phyloP scores from a whole-genome alignment of 331 rosid genomes.

The Pyracantha coccinea region DNA sequence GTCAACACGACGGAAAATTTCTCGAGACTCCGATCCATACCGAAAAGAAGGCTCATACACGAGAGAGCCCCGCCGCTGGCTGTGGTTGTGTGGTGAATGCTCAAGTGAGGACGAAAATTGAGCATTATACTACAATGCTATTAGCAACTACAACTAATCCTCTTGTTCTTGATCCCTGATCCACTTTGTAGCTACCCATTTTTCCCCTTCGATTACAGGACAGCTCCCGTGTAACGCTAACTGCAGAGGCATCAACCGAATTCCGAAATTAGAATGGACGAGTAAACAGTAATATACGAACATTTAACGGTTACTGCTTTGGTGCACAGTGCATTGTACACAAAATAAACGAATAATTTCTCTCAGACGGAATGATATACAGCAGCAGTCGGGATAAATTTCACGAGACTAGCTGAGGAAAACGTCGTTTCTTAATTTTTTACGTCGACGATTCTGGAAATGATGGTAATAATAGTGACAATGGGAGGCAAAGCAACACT shows the following conservation, averaged over 20 bases:
- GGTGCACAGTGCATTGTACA: no score
- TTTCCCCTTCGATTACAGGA: slow-evolving; percentile 73
- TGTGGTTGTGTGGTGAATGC: neutral
- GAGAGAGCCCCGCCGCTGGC: neutral
- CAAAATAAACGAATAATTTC: neutral
- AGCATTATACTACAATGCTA: neutral
- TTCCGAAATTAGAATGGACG: neutral
- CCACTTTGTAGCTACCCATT: slow-evolving; percentile 98
- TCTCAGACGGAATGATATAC: neutral
- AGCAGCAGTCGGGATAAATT: neutral
- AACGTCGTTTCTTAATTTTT: neutral
- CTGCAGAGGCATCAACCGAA: slow-evolving; percentile 34
- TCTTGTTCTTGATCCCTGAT: slow-evolving; percentile 51
- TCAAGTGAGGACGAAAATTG: slow-evolving; percentile 1
- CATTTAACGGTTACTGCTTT: no score
- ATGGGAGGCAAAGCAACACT: slow-evolving; percentile 28
- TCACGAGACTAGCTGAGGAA: neutral
- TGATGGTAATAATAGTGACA: neutral
- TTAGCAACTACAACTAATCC: slow-evolving; percentile 13
- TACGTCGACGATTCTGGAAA: neutral
- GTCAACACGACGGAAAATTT: neutral
- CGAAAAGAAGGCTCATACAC: neutral
- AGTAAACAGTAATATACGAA: neutral
- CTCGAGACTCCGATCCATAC: neutral
- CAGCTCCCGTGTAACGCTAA: slow-evolving; percentile 87